phyloP scores from a whole-genome alignment of 495 filamentous ascomycete genomes.

The Filosporella fistucella region DNA sequence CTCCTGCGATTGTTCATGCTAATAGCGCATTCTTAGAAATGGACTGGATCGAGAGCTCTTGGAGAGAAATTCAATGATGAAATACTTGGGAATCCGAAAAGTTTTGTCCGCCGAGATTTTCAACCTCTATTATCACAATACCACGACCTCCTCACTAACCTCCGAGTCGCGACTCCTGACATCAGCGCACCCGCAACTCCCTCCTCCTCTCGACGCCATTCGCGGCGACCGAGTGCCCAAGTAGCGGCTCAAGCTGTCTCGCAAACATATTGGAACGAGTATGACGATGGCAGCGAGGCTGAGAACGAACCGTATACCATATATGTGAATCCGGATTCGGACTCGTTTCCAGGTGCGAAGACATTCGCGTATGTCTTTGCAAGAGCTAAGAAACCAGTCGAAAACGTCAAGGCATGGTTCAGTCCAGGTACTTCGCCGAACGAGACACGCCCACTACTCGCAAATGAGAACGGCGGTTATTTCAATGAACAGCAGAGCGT shows the following conservation, averaged over 20 bases:
- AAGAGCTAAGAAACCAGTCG: constrained; percentile 34
- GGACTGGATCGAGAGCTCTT: constrained; percentile 59
- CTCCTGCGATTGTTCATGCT: too few species aligned
- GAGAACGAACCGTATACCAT: constrained; percentile 46
- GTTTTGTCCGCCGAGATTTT: constrained; percentile 57
- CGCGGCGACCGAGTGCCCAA: constrained; percentile 21
- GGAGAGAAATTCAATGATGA: constrained; percentile 53
- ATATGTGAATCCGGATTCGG: constrained; percentile 49
- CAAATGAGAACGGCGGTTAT: constrained; percentile 3
- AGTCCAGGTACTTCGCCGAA: constrained; percentile 14
- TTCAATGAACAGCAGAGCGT: constrained; percentile 10
- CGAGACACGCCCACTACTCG: constrained; percentile 17
- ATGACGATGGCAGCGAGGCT: constrained; percentile 57
- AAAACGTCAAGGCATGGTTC: constrained; percentile 39
- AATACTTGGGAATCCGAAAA: constrained; percentile 51
- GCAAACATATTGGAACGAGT: constrained; percentile 59
- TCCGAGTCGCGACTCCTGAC: constrained; percentile 32
- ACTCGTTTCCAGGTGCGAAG: constrained; percentile 42
- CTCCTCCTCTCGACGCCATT: constrained; percentile 4
- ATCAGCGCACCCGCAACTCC: constrained; percentile 13
- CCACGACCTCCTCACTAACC: constrained; percentile 46
- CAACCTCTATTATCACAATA: constrained; percentile 47
- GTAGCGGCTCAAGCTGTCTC: background rate
- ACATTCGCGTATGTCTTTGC: constrained; percentile 31
- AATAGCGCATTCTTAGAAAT: constrained; percentile 43